Evolutionary conservation across 257 asterid species (phyloP).

Genomic region (Nicotiana paniculata): DNA sequence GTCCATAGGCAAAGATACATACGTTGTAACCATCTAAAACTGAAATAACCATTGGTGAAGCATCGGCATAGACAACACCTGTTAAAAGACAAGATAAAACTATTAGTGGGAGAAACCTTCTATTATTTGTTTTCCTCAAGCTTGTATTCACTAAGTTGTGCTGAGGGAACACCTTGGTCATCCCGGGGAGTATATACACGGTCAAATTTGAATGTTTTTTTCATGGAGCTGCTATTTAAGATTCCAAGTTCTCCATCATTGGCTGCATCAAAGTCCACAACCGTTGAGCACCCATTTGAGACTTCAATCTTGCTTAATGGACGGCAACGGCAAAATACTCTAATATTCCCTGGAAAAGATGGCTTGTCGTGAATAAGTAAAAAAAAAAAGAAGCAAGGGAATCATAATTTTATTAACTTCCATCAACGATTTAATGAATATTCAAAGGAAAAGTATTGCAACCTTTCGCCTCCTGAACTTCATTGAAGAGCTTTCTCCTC

Average conservation of each 20-base stretch:
- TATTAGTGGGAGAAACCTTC: background rate
- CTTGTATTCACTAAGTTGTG: background rate
- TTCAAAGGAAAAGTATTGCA: constrained; percentile 1
- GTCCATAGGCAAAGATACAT: constrained; percentile 97
- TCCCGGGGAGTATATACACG: constrained; percentile 87
- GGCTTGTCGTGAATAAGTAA: background rate
- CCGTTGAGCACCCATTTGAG: constrained; percentile 51
- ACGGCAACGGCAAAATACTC: constrained; percentile 98
- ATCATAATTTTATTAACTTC: background rate
- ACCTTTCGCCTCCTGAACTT: constrained; percentile 96
- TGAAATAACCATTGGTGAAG: constrained; percentile 87
- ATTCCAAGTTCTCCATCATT: constrained; percentile 93
- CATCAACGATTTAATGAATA: background rate
- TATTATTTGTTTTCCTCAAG: background rate
- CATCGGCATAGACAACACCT: constrained; percentile 92
- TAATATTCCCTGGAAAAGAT: constrained; percentile 66
- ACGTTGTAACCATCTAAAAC: constrained; percentile 98
- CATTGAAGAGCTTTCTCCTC: constrained; percentile 82
- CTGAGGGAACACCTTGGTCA: constrained; percentile 61
- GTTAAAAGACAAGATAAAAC: constrained; percentile 15
- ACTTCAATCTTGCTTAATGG: constrained; percentile 80
- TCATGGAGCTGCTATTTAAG: constrained; percentile 43
- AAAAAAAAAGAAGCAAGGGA: background rate
- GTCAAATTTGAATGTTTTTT: constrained; percentile 74
- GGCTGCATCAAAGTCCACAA: constrained; percentile 82